phyloP scores from a whole-genome alignment of 345 rosid genomes.

The Moricandia arvensis region DNA sequence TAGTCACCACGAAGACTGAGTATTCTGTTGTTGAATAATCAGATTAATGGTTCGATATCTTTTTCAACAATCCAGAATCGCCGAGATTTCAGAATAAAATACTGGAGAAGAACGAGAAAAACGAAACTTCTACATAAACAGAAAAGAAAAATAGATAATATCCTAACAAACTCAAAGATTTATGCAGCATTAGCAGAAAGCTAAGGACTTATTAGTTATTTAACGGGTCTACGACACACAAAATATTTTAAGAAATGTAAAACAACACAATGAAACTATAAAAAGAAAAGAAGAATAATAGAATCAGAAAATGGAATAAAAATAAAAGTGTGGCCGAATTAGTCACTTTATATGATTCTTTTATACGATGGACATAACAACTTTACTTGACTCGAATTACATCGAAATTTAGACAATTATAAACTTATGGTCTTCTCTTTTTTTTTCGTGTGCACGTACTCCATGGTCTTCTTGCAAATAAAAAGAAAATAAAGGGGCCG shows the following conservation, averaged over 20 bases:
- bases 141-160: not conserved
- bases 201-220: conserved; percentile 1
- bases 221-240: not conserved
- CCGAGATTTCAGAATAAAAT: conserved; percentile 1
- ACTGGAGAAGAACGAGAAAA: not conserved
- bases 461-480: not conserved
- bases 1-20: conserved; percentile 18
- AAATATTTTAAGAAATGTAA: not conserved
- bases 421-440: no score
- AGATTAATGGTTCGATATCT: not conserved
- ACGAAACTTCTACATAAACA: not conserved
- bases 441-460: no score
- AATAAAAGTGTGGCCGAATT: not conserved
- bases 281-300: not conserved
- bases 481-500: not conserved
- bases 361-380: not conserved
- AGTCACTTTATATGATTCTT: conserved; percentile 19
- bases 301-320: conserved; percentile 22
- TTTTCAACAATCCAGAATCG: not conserved
- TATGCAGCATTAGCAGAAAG: conserved; percentile 14
- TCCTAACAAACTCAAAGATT: conserved; percentile 27
- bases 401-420: not conserved
- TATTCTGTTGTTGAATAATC: conserved; percentile 28
- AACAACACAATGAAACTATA: not conserved
- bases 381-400: not conserved